phyloP scores from a whole-genome alignment of 306 rosid genomes.

The Gillenia trifoliata region DNA sequence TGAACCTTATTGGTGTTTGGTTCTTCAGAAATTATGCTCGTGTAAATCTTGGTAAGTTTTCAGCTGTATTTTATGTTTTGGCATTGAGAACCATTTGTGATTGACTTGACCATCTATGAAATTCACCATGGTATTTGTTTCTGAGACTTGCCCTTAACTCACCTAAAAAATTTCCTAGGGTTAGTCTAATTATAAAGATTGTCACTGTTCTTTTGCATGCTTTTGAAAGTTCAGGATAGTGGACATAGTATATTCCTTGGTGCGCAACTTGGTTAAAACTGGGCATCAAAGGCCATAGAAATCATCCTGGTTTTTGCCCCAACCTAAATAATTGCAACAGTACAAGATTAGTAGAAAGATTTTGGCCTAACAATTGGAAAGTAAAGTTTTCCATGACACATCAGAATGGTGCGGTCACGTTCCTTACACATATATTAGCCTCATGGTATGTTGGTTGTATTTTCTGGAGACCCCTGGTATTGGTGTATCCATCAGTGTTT shows the following conservation, averaged over 20 bases:
- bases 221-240: not conserved
- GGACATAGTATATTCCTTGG: not conserved
- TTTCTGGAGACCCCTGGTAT: not conserved
- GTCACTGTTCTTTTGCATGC: not conserved
- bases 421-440: not conserved
- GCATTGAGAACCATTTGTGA: not conserved
- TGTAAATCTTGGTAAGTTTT: conserved; percentile 70
- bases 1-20: conserved; percentile 98
- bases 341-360: not conserved
- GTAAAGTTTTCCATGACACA: not conserved
- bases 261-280: not conserved
- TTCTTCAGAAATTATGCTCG: conserved; percentile 98
- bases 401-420: not conserved
- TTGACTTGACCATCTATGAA: not conserved
- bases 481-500: not conserved
- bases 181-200: not conserved
- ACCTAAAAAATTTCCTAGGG: not conserved
- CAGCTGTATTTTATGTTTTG: conserved; percentile 6
- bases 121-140: not conserved
- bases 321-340: not conserved
- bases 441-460: not conserved
- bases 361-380: not conserved
- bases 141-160: not conserved
- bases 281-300: not conserved
- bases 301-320: not conserved